These are phyloP conservation scores for Myriosclerotinia duriaeana DNA, from an alignment of 2,329 filamentous ascomycete species.

Conservation along the genomic window DNA sequence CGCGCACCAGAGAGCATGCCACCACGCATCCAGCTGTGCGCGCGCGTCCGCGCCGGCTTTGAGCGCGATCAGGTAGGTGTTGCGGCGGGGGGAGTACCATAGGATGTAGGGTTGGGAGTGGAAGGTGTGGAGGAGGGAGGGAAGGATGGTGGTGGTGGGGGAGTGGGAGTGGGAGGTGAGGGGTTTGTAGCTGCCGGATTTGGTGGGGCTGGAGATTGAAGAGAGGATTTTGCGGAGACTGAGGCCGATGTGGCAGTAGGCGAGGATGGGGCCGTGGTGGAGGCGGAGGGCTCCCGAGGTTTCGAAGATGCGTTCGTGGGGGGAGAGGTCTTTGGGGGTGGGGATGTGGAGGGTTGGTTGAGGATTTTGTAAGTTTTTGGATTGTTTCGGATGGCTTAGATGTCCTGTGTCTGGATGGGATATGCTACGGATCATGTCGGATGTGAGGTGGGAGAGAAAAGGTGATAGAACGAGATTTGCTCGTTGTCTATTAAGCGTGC, in stretches of 20 bases:
- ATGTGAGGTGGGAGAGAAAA: constrained; percentile 44
- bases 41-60: constrained; percentile 55
- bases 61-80: constrained; percentile 58
- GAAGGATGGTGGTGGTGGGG: constrained; percentile 25
- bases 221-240: constrained; percentile 41
- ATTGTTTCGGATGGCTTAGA: not conserved
- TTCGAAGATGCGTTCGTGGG: constrained; percentile 36
- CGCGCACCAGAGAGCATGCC: constrained; percentile 50
- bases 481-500: constrained; percentile 80
- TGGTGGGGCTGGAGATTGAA: constrained; percentile 23
- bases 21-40: constrained; percentile 61
- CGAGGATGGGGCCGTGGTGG: constrained; percentile 47
- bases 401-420: not conserved
- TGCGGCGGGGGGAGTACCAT: constrained; percentile 50
- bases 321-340: constrained; percentile 63
- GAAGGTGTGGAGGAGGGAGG: constrained; percentile 51
- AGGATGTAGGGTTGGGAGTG: constrained; percentile 59
- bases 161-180: constrained; percentile 28
- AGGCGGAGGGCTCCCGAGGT: constrained; percentile 50
- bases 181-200: constrained; percentile 22
- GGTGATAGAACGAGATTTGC: constrained; percentile 73
- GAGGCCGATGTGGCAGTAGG: constrained; percentile 55
- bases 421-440: not conserved
- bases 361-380: not conserved
- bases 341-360: constrained; percentile 46